Evolutionary conservation across 306 rosid species (phyloP).

Genomic region (Sicyos baderoa): DNA sequence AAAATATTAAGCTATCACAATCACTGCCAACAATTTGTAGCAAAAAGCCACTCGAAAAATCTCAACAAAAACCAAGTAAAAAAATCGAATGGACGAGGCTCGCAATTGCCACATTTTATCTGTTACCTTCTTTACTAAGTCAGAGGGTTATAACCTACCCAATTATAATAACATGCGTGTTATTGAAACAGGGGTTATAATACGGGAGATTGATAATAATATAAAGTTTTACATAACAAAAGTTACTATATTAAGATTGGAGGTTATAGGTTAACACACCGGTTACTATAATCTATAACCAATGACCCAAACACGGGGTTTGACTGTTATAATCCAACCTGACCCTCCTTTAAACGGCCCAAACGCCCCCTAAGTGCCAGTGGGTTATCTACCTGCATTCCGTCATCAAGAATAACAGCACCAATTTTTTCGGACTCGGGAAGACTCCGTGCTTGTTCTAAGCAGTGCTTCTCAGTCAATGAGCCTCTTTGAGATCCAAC

Average conservation of each 20-base stretch:
- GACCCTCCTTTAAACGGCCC: no score
- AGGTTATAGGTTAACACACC: no score
- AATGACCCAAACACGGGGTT: no score
- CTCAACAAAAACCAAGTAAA: background rate
- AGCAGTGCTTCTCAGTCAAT: constrained; percentile 25
- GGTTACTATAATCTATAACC: no score
- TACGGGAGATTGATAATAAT: no score
- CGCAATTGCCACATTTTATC: background rate
- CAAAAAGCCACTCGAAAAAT: background rate
- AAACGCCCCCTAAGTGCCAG: background rate
- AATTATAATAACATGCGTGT: no score
- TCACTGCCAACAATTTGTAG: constrained; percentile 10
- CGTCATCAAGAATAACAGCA: constrained; percentile 71
- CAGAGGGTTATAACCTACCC: no score
- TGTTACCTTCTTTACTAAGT: background rate
- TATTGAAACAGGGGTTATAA: no score
- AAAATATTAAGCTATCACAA: constrained; percentile 22
- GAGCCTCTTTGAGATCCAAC: constrained; percentile 31
- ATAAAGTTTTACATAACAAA: no score
- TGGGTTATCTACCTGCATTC: constrained; percentile 61
- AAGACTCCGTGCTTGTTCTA: constrained; percentile 21
- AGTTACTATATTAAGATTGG: no score
- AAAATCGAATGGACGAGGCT: background rate
- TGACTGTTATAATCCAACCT: no score
- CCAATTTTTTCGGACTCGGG: constrained; percentile 46